A percentile compares a stretch with the other conserved stretches of the same genome.
These are phyloP conservation scores for Sugiyamaella floridensis DNA, from an alignment of 805 yeast species.

Conservation along the genomic window DNA sequence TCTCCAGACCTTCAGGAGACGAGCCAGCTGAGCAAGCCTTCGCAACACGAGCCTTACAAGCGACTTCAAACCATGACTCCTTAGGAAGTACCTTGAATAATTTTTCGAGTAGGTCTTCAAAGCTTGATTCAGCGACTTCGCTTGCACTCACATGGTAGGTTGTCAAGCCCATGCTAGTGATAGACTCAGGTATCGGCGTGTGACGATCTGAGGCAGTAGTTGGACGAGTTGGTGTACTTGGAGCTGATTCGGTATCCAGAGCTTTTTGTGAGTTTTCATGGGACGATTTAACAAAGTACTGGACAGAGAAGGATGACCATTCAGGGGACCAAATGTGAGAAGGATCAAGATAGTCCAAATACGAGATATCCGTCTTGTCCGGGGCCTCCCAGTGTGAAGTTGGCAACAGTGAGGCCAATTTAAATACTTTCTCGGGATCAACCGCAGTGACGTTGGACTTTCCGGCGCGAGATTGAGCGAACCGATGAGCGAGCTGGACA, in stretches of 20 bases:
- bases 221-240: background rate
- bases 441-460: constrained; percentile 40
- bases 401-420: constrained; percentile 51
- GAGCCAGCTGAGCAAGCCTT: constrained; percentile 47
- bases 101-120: constrained; percentile 18
- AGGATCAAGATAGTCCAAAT: constrained; percentile 22
- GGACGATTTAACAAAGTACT: constrained; percentile 20
- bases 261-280: background rate
- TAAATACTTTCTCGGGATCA: constrained; percentile 41
- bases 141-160: constrained; percentile 49
- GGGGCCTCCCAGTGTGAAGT: constrained; percentile 23
- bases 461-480: constrained; percentile 39
- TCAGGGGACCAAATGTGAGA: constrained; percentile 18
- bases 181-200: background rate
- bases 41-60: constrained; percentile 54
- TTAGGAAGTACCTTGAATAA: constrained; percentile 38
- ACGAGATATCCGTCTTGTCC: constrained; percentile 18
- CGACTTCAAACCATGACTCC: constrained; percentile 57
- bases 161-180: constrained; percentile 38
- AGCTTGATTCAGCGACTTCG: constrained; percentile 42
- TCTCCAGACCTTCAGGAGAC: constrained; percentile 2
- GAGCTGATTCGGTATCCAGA: background rate
- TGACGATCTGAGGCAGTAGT: background rate
- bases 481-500: constrained; percentile 54
- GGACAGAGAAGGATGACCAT: constrained; percentile 23